Conservation (phyloP, 192 early-diverging fungal genomes). For the Pilobolus umbonatus region DNA sequence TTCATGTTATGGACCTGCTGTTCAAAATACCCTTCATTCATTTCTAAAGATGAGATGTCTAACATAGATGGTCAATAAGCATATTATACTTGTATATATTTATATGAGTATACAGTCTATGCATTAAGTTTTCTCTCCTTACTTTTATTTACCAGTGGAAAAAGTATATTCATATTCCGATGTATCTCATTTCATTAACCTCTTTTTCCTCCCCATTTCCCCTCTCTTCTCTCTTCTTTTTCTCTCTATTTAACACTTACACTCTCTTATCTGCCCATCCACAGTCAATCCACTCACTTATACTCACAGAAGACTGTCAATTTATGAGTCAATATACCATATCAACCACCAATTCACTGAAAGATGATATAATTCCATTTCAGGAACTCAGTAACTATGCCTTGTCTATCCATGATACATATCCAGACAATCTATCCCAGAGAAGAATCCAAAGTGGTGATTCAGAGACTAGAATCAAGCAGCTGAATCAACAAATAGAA, state of each 20-base stretch:
- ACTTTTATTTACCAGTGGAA: too few species aligned
- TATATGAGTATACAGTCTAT: too few species aligned
- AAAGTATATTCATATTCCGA: too few species aligned
- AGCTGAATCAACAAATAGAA: constrained; percentile 31
- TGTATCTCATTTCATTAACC: too few species aligned
- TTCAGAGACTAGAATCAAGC: constrained; percentile 20
- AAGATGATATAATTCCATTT: constrained; percentile 14
- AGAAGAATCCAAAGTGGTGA: constrained; percentile 30
- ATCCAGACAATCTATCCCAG: background rate
- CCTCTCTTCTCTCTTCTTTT: background rate
- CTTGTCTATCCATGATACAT: constrained; percentile 25
- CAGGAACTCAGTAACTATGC: constrained; percentile 38
- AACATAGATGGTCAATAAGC: too few species aligned
- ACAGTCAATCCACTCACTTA: background rate
- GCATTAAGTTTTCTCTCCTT: too few species aligned
- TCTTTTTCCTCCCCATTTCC: too few species aligned
- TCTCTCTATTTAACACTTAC: background rate
- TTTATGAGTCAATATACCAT: constrained; percentile 6
- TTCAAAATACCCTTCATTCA: too few species aligned
- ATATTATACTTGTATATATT: too few species aligned
- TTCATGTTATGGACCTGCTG: too few species aligned
- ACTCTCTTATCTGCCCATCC: background rate
- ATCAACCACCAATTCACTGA: constrained; percentile 8
- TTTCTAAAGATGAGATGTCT: too few species aligned
- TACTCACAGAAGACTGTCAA: background rate